Conservation (phyloP, 2,329 filamentous ascomycete species). For the Fusarium sp. region DNA sequence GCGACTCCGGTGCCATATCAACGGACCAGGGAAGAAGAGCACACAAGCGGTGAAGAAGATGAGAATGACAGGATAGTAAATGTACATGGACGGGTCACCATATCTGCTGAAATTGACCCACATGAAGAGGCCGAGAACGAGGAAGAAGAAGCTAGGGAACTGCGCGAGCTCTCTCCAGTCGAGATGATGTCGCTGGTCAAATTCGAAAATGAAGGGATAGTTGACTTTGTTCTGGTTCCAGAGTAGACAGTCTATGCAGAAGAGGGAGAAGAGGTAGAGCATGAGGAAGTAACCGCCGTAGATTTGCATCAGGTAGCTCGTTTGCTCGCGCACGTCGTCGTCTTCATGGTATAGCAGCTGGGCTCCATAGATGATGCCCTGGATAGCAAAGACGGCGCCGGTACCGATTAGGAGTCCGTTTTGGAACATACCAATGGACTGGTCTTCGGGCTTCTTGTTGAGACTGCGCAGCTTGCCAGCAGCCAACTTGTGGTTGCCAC, state of each 20-base stretch:
- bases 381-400: slow-evolving; percentile 73
- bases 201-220: slow-evolving; percentile 96
- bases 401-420: slow-evolving; percentile 76
- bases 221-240: slow-evolving; percentile 92
- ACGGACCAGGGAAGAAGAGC: slow-evolving; percentile 79
- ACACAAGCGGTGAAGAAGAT: slow-evolving; percentile 75
- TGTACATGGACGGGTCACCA: slow-evolving; percentile 74
- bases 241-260: slow-evolving; percentile 84
- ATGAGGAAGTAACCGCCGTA: slow-evolving; percentile 94
- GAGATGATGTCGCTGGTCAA: slow-evolving; percentile 85
- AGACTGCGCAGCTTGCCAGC: slow-evolving; percentile 86
- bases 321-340: slow-evolving; percentile 60
- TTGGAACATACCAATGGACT: slow-evolving; percentile 69
- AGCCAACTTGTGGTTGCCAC: slow-evolving; percentile 91
- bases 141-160: slow-evolving; percentile 86
- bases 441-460: slow-evolving; percentile 67
- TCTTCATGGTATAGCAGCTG: slow-evolving; percentile 66
- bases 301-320: slow-evolving; percentile 83
- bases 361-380: slow-evolving; percentile 72
- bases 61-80: slow-evolving; percentile 89
- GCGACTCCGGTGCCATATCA: slow-evolving; percentile 81
- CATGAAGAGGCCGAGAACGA: slow-evolving; percentile 82
- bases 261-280: slow-evolving; percentile 83
- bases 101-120: slow-evolving; percentile 89
- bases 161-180: slow-evolving; percentile 92